Percentiles rank a stretch among this genome's conserved stretches.
These are phyloP conservation scores for Penicillium robsamsonii DNA, from an alignment of 495 filamentous ascomycete species.

Conservation along the genomic window DNA sequence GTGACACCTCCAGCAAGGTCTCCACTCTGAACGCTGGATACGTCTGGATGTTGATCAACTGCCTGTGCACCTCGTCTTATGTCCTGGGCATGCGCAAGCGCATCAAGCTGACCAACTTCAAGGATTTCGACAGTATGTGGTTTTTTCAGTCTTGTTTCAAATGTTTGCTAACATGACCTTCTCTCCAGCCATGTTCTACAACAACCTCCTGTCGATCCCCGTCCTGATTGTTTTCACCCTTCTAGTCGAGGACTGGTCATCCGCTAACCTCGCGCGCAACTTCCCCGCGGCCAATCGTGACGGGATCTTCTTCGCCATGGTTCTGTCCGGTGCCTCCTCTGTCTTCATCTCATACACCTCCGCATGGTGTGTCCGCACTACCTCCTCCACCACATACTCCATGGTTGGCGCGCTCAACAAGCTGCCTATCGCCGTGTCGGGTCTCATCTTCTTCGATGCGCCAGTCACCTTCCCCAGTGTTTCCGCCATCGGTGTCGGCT, in stretches of 20 bases:
- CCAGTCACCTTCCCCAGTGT: conserved; percentile 91
- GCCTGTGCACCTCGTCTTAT: conserved; percentile 90
- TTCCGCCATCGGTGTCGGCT: conserved; percentile 84
- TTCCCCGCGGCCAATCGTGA: conserved; percentile 79
- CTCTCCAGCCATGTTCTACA: conserved; percentile 93
- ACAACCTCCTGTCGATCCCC: conserved; percentile 97
- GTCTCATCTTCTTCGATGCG: conserved; percentile 91
- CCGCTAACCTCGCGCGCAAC: conserved; percentile 77
- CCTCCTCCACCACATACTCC: conserved; percentile 93
- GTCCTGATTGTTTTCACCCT: conserved; percentile 82
- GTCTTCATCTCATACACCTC: conserved; percentile 99
- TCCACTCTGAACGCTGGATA: conserved; percentile 94
- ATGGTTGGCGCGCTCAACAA: conserved; percentile 99
- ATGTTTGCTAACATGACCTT: conserved; percentile 29
- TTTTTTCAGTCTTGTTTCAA: neutral
- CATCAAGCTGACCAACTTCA: conserved; percentile 99
- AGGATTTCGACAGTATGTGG: conserved; percentile 95
- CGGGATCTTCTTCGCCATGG: conserved; percentile 78
- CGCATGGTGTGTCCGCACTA: conserved; percentile 97
- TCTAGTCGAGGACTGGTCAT: conserved; percentile 88
- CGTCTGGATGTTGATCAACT: conserved; percentile 97
- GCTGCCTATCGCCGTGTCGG: conserved; percentile 86
- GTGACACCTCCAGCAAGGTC: conserved; percentile 69
- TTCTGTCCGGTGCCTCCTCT: conserved; percentile 88
- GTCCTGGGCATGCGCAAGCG: conserved; percentile 94